Conservation (phyloP, 495 filamentous ascomycete species). For the Cenococcum geophilum region DNA sequence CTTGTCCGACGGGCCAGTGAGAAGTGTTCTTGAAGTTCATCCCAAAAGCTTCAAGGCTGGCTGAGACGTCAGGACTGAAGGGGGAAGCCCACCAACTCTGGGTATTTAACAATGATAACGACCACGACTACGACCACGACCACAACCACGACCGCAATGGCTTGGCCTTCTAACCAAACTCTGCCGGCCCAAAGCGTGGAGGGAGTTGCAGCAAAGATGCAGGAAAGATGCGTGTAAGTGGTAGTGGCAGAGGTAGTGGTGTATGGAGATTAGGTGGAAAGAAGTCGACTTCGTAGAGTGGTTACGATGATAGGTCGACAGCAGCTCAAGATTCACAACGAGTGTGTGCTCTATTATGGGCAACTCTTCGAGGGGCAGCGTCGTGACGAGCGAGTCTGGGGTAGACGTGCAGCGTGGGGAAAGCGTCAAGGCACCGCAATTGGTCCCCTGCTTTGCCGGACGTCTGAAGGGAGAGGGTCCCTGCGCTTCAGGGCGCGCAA, state of each 20-base stretch:
- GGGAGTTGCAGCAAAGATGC: neutral
- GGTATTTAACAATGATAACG: neutral
- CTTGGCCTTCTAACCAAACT: neutral
- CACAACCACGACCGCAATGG: neutral
- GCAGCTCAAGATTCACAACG: conserved; percentile 5
- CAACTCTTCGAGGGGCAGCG: neutral
- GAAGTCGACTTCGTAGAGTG: neutral
- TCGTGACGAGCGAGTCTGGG: conserved; percentile 23
- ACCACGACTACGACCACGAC: too few species aligned
- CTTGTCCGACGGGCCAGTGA: conserved; percentile 40
- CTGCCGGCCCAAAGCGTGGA: neutral
- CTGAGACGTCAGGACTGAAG: neutral
- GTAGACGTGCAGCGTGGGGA: conserved; percentile 25
- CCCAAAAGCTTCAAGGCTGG: conserved; percentile 16
- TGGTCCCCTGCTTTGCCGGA: conserved; percentile 9
- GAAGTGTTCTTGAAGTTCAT: conserved; percentile 40
- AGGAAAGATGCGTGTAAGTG: too few species aligned
- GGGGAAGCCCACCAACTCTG: conserved; percentile 5
- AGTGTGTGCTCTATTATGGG: conserved; percentile 1
- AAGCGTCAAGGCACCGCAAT: conserved; percentile 14
- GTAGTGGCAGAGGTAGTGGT: neutral
- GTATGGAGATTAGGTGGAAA: neutral
- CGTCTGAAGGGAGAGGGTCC: neutral
- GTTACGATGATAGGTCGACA: conserved; percentile 11
- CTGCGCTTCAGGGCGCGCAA: conserved; percentile 2